Base-by-base conservation (phyloP, 257 asterid genomes). In the Fraxinus americana region DNA sequence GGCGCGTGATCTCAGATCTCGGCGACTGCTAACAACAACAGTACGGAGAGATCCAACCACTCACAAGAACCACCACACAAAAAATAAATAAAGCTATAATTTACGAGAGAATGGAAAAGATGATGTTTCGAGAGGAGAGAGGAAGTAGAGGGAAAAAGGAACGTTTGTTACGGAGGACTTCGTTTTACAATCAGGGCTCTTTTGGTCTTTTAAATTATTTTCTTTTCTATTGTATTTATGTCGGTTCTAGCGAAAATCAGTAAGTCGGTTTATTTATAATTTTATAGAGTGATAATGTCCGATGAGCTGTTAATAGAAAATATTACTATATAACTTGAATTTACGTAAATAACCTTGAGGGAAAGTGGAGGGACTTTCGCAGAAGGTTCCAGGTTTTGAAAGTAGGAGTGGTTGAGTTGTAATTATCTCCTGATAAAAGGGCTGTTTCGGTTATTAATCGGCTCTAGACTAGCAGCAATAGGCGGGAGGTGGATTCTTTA, bases 171-270 rank as follows among this genome's bases (percentile, higher is more conserved):
- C 81, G 84, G 84, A 70, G 84, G 76, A 71, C 10, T 68, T 85
- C 86, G 87, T 87, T 87, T 85, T 85, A 7, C 9, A 32, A 70
- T 63, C 21, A 83, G 87, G 87, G 88, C 80, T 73, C 81, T 84
- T 87, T 75, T 79, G 90, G 86, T 85, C 85, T 87, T 89, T 77
- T 85, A 79, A 68, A 74, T 72, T 27, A 25, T 54, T 68, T 76
- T 70, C 5, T 73, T 71, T 76, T 30, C 12, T 34, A 57, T 57
- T 72, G 35, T 30, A 61, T 71, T n/a, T 57, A 57, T 57, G 29
- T 57, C 82, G 85, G 66, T 75, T 48, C 13, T 82, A 75, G 86
- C 75, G 83, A 77, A 77, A 50, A 67, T 65, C 71, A 63, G 57
- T 54, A 79, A 50, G 82, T 54, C 65, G 65, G 65, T 54, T n/a